These are phyloP conservation scores for Pseudocercospora pini-densiflorae DNA, from an alignment of 2,329 filamentous ascomycete species.

Conservation along the genomic window DNA sequence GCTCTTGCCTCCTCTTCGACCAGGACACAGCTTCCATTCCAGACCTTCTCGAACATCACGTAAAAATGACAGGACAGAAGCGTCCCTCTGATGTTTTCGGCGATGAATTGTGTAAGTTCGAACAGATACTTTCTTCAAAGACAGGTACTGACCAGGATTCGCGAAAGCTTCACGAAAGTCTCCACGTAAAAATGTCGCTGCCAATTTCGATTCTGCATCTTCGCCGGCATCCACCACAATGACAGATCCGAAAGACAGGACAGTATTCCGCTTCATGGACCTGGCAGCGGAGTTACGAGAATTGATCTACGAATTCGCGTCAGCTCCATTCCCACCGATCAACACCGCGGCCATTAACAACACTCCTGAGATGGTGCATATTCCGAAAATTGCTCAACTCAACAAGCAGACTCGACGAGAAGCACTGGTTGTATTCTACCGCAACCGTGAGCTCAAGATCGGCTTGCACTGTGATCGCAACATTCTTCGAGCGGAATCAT, in stretches of 20 bases:
- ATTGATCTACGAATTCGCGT: conserved; percentile 10
- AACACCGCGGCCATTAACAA: conserved; percentile 18
- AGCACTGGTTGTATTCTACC: conserved; percentile 18
- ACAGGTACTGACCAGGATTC: not conserved
- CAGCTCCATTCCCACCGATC: conserved; percentile 16
- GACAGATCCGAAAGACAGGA: not conserved
- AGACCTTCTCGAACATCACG: not conserved
- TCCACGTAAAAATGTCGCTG: too few species aligned
- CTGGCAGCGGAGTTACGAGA: conserved; percentile 15
- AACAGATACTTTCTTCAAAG: too few species aligned
- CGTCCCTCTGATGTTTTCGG: too few species aligned
- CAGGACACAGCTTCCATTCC: too few species aligned
- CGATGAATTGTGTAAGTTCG: too few species aligned
- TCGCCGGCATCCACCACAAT: too few species aligned
- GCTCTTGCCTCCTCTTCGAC: not conserved
- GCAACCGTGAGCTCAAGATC: conserved; percentile 17
- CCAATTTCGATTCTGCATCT: not conserved
- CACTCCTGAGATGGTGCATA: conserved; percentile 1
- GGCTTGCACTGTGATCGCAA: conserved; percentile 17
- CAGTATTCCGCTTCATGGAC: conserved; percentile 13
- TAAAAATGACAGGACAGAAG: not conserved
- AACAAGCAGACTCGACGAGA: conserved; percentile 8
- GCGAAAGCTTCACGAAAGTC: too few species aligned
- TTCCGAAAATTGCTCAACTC: conserved; percentile 18
- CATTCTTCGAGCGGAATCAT: conserved; percentile 6